Conservation (phyloP, 169 alveolate species). For the Cryptosporidium canis region DNA sequence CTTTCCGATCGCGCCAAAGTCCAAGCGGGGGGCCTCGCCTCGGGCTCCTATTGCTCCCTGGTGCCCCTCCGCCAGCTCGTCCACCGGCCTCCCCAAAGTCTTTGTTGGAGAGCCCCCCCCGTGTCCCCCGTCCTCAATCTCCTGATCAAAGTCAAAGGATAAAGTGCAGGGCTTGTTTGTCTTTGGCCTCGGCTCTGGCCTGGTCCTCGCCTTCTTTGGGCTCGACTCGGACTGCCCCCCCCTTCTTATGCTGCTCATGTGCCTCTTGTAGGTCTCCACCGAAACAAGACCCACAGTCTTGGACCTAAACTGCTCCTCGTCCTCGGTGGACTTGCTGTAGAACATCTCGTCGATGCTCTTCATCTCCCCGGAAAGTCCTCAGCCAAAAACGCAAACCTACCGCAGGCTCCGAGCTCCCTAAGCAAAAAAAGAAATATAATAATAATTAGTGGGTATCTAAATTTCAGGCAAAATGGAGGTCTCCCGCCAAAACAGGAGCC, state of each 20-base stretch:
- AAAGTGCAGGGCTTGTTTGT: neutral
- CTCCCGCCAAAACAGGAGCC: conserved; percentile 11
- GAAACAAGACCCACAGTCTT: conserved; percentile 14
- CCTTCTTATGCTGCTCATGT: neutral
- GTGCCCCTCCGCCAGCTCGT: too few species aligned
- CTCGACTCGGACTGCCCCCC: neutral
- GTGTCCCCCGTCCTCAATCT: neutral
- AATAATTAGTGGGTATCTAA: neutral
- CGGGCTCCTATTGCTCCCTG: neutral
- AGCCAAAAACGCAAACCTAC: neutral
- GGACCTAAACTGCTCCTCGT: conserved; percentile 9
- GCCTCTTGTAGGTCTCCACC: conserved; percentile 13
- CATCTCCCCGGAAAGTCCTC: neutral
- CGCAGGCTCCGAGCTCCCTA: neutral
- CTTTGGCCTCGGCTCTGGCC: neutral
- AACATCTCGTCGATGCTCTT: conserved; percentile 53
- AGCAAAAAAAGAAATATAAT: neutral
- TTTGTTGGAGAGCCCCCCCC: neutral
- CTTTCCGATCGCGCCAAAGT: conserved; percentile 30
- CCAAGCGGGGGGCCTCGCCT: neutral
- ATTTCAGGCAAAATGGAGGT: neutral
- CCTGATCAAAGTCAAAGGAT: conserved; percentile 20
- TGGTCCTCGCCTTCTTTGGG: neutral
- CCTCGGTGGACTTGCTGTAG: conserved; percentile 13
- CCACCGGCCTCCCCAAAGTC: neutral